Evolutionary conservation across 1,284 basidiomycete genomes (phyloP), one percentile per base, ranked within the genome.

Genomic region (Athelia sp.): DNA sequence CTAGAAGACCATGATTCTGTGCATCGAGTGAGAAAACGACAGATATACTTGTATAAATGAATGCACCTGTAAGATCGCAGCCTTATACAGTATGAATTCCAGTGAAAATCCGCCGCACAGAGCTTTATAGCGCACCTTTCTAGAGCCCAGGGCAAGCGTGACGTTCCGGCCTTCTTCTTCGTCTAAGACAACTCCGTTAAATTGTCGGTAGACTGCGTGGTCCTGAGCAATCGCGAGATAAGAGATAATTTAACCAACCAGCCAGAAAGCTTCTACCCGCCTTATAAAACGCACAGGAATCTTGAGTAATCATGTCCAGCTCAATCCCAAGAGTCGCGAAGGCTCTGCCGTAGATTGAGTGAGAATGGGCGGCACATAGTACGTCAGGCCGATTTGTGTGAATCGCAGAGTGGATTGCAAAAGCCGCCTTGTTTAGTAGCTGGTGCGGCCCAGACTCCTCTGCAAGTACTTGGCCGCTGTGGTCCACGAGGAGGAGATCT

Each of bases 311-410:
- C 57, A 78, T 71, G 47, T 83, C 76, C 46, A 84, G 67, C 35
- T 74, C 72, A 38, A 74, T 70, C 10, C 82, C 82, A 8, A 86
- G 71, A 1, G 77, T 70, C 14, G 76, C 72, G 66, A 82, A 86
- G 0, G 82, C 76, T 57, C 80, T 80, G n/a, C 81, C 84, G 58
- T 79, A 70, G 22, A 78, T 64, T 3, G 76, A 78, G 62, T 87
- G 83, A 17, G 77, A 78, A 62, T 86, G 84, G 4, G 82, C 82
- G 3, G 81, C 81, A 35, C 82, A 82, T 31, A 78, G 57, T 17
- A 84, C 72, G 56, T 86, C 82, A 0, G 81, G 79, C 19, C 82
- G 75, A n/a, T 76, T 75, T 14, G 69, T 67, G 59, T 83, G 81
- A 46, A 84, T 73, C 3, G 79, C 75, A 22, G 76, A 75, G 57